Evolutionary conservation across 2,329 filamentous ascomycete species (phyloP).

Genomic region (Calonectria pseudoreteaudii): DNA sequence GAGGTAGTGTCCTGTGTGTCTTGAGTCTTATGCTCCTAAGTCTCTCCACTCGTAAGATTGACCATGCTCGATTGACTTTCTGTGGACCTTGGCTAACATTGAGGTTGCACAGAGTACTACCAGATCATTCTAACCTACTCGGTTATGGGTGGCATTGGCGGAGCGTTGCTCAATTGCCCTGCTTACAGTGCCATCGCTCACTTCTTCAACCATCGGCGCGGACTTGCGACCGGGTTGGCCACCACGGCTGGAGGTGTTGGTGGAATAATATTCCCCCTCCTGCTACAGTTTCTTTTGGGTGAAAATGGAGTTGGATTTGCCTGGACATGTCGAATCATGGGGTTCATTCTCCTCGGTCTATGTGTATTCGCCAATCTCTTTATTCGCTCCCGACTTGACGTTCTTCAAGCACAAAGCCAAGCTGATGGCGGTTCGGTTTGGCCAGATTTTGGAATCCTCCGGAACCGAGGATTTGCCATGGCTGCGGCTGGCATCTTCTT

Average conservation of each 20-base stretch:
- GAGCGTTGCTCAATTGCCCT: constrained; percentile 82
- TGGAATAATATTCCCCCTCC: constrained; percentile 72
- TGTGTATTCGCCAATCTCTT: constrained; percentile 61
- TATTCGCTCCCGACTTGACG: constrained; percentile 66
- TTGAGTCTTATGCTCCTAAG: constrained; percentile 75
- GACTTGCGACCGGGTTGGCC: constrained; percentile 85
- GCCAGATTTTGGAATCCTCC: constrained; percentile 73
- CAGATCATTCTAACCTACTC: constrained; percentile 85
- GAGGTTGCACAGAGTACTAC: constrained; percentile 66
- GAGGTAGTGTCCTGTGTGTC: constrained; percentile 72
- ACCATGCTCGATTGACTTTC: neutral
- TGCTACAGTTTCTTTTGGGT: constrained; percentile 59
- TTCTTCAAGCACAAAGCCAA: constrained; percentile 30
- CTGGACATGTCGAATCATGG: constrained; percentile 63
- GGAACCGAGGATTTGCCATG: constrained; percentile 68
- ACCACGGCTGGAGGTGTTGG: constrained; percentile 77
- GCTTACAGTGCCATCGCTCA: constrained; percentile 81
- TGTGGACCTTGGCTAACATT: neutral
- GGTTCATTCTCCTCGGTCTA: constrained; percentile 61
- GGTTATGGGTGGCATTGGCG: constrained; percentile 77
- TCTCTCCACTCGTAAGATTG: constrained; percentile 62
- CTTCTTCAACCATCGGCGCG: constrained; percentile 80
- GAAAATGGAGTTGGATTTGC: constrained; percentile 59
- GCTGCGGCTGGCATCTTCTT: constrained; percentile 75
- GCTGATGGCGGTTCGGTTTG: constrained; percentile 50